phyloP scores from a whole-genome alignment of 1,284 basidiomycete species.

The Tremellales sp. region DNA sequence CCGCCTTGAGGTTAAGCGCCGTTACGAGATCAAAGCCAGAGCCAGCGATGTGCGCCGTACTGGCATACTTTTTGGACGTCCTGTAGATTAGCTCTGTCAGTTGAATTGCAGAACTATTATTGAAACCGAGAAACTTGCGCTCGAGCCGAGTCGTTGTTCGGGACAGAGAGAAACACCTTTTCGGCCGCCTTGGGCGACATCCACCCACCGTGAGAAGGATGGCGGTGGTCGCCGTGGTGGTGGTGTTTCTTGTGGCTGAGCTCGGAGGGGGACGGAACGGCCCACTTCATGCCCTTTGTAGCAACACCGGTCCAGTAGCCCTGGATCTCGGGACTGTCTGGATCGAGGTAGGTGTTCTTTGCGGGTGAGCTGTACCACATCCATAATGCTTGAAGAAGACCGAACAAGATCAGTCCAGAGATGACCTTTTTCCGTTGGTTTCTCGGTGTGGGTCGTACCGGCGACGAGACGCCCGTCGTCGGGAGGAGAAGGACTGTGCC shows the following conservation, averaged over 20 bases:
- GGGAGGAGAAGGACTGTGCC: no score
- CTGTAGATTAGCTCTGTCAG: not conserved
- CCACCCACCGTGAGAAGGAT: not conserved
- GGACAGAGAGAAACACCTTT: constrained; percentile 42
- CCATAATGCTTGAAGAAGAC: no score
- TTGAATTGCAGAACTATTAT: constrained; percentile 1
- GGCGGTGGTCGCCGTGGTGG: constrained; percentile 4
- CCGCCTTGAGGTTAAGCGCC: constrained; percentile 45
- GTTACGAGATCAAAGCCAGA: constrained; percentile 45
- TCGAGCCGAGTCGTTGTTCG: constrained; percentile 37
- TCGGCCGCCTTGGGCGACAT: constrained; percentile 40
- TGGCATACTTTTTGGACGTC: no score
- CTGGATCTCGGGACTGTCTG: not conserved
- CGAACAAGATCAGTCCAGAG: no score
- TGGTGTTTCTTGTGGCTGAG: constrained; percentile 9
- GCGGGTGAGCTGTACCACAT: no score
- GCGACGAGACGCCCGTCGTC: no score
- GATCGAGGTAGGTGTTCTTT: no score
- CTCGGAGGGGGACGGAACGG: constrained; percentile 7
- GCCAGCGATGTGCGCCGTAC: constrained; percentile 43
- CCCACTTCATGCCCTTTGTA: constrained; percentile 16
- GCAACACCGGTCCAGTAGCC: constrained; percentile 17
- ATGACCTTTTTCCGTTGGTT: no score
- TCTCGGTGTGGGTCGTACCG: no score
- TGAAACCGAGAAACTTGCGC: constrained; percentile 25